Evolutionary conservation across 2,329 filamentous ascomycete genomes (phyloP), one percentile per base, ranked within the genome.

Genomic region (Fusarium mangiferae): DNA sequence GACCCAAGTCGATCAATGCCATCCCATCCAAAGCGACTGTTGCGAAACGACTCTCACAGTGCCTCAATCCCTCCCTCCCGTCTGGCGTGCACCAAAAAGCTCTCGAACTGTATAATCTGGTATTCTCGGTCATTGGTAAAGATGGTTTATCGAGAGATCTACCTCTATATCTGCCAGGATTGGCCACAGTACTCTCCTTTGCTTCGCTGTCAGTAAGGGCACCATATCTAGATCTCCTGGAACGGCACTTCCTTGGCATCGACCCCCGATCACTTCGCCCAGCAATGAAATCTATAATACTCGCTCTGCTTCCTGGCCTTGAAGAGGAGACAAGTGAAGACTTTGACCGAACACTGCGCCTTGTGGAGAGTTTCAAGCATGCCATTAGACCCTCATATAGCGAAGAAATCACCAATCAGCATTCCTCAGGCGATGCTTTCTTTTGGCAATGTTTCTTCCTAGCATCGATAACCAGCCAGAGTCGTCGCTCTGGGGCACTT

Each of bases 371-470:
- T 64, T 91, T 98, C 80, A 94, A 95, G 78, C 83, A 88, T 66
- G 88, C 90, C 54, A 89, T 95, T 77, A 87, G 91, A 65, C 84
- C 90, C 35, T 76, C 83, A 14, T 83, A 83, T 33, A 87, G 87
- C 68, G 84, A 88, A 73, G 84, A 83, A 61, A 86, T 86, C 73
- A 89, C 83, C 38, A 82, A 81, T 62, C 87, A 83, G 42, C 90
- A 89, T 81, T 89, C 85, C 51, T 87, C 87, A 14, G 91, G 91
- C 15, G 94, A 95, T 74, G 93, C 94, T 73, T 98, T 96, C 82
- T 99, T 98, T 81, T 99, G 96, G 96, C 96, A 99, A 84, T 98
- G 95, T 81, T 93, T 99, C 80, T 98, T 99, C 78, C 85, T 99
- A 24, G 94, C 96, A 15, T 93, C 94, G 24, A 96, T 99, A 68